A percentile compares a stretch with the other conserved stretches of the same genome.
Evolutionary conservation across 2,329 filamentous ascomycete genomes (phyloP).

Genomic region (Trichoderma gracile): DNA sequence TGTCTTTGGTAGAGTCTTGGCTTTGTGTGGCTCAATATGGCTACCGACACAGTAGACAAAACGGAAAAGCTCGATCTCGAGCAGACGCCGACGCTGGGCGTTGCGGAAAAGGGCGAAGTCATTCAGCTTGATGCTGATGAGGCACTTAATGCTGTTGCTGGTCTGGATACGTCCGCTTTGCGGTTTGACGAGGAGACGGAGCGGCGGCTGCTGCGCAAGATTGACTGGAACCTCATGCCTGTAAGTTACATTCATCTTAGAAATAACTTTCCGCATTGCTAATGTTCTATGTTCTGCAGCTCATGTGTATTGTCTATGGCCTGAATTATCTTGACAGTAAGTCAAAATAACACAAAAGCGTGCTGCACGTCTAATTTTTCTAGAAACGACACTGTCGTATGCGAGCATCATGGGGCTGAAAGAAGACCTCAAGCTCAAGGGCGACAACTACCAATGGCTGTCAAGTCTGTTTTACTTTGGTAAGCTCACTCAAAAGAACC

Average conservation of each 20-base stretch:
- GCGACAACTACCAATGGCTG: conserved; percentile 26
- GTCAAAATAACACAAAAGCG: too few species aligned
- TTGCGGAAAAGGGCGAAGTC: conserved; percentile 7
- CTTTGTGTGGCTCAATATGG: not conserved
- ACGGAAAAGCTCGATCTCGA: not conserved
- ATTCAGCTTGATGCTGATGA: conserved; percentile 25
- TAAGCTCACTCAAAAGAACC: not conserved
- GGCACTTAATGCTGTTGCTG: conserved; percentile 22
- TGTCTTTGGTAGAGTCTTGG: too few species aligned
- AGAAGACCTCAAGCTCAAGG: conserved; percentile 20
- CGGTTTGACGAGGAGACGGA: conserved; percentile 23
- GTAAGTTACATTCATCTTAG: not conserved
- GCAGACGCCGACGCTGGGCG: not conserved
- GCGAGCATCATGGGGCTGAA: conserved; percentile 26
- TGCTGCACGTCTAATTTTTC: not conserved
- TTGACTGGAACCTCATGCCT: conserved; percentile 26
- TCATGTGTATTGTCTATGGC: conserved; percentile 25
- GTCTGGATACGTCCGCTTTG: not conserved
- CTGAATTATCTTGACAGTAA: conserved; percentile 27
- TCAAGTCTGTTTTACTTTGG: conserved; percentile 26
- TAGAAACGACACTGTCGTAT: conserved; percentile 26
- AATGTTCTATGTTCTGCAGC: not conserved
- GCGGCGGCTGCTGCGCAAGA: conserved; percentile 23
- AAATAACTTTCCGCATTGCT: not conserved
- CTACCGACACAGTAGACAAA: conserved; percentile 1